Conservation (phyloP, 257 asterid genomes). For the Lantana camara region DNA sequence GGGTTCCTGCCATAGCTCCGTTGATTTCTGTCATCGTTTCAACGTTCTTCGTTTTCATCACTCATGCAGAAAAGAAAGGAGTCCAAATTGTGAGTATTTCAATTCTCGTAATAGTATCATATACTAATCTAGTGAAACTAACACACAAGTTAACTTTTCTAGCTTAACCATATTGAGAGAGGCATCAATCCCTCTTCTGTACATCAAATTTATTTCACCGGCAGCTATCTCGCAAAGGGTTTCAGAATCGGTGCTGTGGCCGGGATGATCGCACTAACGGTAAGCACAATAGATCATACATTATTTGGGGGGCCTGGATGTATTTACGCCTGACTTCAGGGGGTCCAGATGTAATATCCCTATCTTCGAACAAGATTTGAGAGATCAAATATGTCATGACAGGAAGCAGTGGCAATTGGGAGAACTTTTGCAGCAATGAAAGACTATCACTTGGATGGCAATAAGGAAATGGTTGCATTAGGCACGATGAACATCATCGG, state of each 20-base stretch:
- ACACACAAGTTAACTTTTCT: neutral
- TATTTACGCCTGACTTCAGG: too few relatives aligned
- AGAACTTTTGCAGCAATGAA: conserved; percentile 82
- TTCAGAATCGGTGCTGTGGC: conserved; percentile 62
- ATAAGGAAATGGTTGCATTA: conserved; percentile 80
- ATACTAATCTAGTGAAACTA: neutral
- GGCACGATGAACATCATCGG: conserved; percentile 78
- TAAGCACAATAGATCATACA: conserved; percentile 17
- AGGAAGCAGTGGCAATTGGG: conserved; percentile 88
- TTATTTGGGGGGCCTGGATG: neutral
- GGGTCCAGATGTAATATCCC: too few relatives aligned
- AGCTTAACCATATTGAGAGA: conserved; percentile 53
- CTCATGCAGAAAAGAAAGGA: conserved; percentile 69
- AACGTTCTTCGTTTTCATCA: conserved; percentile 59
- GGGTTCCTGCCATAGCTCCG: conserved; percentile 87
- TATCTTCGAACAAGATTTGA: too few relatives aligned
- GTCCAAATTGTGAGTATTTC: conserved; percentile 57
- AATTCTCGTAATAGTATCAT: neutral
- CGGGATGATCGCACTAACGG: conserved; percentile 70
- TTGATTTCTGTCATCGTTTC: conserved; percentile 65
- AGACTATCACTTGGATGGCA: conserved; percentile 77
- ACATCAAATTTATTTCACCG: conserved; percentile 52
- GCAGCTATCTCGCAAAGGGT: conserved; percentile 54
- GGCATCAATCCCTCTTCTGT: conserved; percentile 70
- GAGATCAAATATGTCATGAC: neutral